Evolutionary conservation across 1,139 yeast genomes (phyloP).

Genomic region (Taphrina betulina): DNA sequence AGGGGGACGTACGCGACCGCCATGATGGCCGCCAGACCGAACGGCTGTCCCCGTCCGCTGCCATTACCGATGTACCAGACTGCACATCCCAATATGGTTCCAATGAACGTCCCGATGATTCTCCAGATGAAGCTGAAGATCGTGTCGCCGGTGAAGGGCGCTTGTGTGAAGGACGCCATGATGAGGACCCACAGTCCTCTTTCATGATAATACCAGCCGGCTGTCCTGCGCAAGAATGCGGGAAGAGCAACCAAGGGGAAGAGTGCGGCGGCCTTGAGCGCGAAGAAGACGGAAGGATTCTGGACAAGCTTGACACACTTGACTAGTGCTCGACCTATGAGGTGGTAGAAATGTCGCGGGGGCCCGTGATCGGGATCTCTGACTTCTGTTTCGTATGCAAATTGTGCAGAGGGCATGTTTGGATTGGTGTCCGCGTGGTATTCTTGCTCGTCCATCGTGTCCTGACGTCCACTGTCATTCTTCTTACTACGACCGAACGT

Average conservation of each 20-base stretch:
- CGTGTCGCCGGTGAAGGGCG: slow-evolving; percentile 45
- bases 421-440: too few species aligned
- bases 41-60: slow-evolving; percentile 27
- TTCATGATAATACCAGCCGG: slow-evolving; percentile 41
- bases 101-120: slow-evolving; percentile 42
- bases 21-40: slow-evolving; percentile 44
- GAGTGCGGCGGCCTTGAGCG: slow-evolving; percentile 41
- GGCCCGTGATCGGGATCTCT: slow-evolving; percentile 44
- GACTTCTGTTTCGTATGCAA: slow-evolving; percentile 39
- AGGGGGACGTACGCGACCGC: slow-evolving; percentile 41
- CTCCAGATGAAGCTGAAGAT: slow-evolving; percentile 42
- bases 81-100: slow-evolving; percentile 43
- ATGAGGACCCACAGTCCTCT: slow-evolving; percentile 45
- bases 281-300: slow-evolving; percentile 39
- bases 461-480: slow-evolving; percentile 38
- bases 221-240: slow-evolving; percentile 41
- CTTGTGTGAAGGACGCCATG: slow-evolving; percentile 42
- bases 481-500: neutral
- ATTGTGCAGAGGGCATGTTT: too few species aligned
- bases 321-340: slow-evolving; percentile 40
- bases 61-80: slow-evolving; percentile 46
- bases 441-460: slow-evolving; percentile 39
- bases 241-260: slow-evolving; percentile 41
- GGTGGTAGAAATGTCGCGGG: slow-evolving; percentile 42
- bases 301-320: slow-evolving; percentile 34